phyloP scores from a whole-genome alignment of 495 filamentous ascomycete species.

The Arthonia radiata region DNA sequence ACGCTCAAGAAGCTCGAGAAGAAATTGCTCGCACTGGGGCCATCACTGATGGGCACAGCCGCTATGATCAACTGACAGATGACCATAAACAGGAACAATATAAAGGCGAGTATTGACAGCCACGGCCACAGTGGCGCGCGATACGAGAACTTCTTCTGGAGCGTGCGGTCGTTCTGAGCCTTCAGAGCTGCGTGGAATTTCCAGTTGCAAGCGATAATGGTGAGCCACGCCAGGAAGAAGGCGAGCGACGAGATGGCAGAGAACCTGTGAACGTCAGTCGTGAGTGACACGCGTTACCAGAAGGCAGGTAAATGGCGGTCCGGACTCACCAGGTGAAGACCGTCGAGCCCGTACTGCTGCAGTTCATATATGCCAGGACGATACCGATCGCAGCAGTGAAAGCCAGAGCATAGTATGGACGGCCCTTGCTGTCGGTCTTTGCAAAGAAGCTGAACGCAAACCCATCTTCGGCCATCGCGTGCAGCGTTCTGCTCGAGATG shows the following conservation, averaged over 20 bases:
- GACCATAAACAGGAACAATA: background rate
- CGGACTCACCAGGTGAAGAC: slow-evolving; percentile 11
- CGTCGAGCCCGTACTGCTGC: slow-evolving; percentile 5
- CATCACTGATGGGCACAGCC: background rate
- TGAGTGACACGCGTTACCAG: too few relatives aligned
- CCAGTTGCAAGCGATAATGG: slow-evolving; percentile 11
- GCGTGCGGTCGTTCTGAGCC: slow-evolving; percentile 9
- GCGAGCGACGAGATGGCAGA: slow-evolving; percentile 9
- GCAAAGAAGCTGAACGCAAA: slow-evolving; percentile 8
- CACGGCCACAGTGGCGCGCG: background rate
- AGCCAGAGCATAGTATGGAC: slow-evolving; percentile 8
- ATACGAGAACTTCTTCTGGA: background rate
- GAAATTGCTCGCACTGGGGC: background rate
- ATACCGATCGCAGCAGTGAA: slow-evolving; percentile 8
- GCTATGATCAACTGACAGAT: background rate
- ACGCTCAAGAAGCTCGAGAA: background rate
- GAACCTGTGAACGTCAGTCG: too few relatives aligned
- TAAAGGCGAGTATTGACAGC: background rate
- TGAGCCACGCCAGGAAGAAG: slow-evolving; percentile 14
- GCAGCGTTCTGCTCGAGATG: slow-evolving; percentile 11
- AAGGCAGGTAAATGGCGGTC: too few relatives aligned
- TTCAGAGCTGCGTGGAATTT: slow-evolving; percentile 11
- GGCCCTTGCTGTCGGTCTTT: slow-evolving; percentile 9
- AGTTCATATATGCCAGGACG: slow-evolving; percentile 12
- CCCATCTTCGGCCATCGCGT: slow-evolving; percentile 11